Base-by-base conservation (phyloP, 768 basidiomycete species). In the Trametopsis cervina region DNA sequence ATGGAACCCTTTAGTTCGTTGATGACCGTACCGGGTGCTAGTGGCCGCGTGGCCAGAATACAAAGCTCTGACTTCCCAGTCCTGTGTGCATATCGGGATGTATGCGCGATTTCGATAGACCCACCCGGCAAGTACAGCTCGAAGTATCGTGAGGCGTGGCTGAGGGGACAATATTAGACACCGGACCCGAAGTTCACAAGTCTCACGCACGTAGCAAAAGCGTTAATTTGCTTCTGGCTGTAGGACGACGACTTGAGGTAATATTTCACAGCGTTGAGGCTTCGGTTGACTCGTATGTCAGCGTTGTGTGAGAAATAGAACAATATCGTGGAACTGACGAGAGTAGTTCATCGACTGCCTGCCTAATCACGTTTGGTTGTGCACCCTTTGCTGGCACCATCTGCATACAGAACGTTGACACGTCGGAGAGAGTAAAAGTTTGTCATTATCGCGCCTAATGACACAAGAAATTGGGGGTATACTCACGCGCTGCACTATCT, bases 41-140 rank as follows among this genome's bases (percentile, higher is more conserved):
- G 73, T 35, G 74, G 65, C 21, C 84, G 82, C 17, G 89, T 91
- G 24, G 89, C 89, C 43, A 91, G 74, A 44, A 91, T 90, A 57
- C 90, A 92, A 12, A 92, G 67, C 61, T 92, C 89, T 24, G 87
- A 87, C 67, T 92, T 92, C 56, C 89, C 90, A 24, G 89, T 92
- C 51, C 77, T 78, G 66, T 89, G 83, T 36, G 89, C 81, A 63
- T 92, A 92, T 22, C 89, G 80, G 23, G 87, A 89, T 0, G 89
- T 92, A 66, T 89, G 88, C 2, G 89, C 82, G 53, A 92, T 89
- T 69, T 92, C 89, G 54, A 92, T 90, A 49, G 76, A 81, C 42
- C 89, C 90, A 10, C 76, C 75, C 25, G 89, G 86, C 57, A 87
- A 74, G 65, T 92, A 92, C 38, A 92, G 76, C 61, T 91, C 89